Percentiles rank a stretch among this genome's conserved stretches.
Evolutionary conservation across 2,329 filamentous ascomycete genomes (phyloP).

Genomic region (Trichophyton simii): DNA sequence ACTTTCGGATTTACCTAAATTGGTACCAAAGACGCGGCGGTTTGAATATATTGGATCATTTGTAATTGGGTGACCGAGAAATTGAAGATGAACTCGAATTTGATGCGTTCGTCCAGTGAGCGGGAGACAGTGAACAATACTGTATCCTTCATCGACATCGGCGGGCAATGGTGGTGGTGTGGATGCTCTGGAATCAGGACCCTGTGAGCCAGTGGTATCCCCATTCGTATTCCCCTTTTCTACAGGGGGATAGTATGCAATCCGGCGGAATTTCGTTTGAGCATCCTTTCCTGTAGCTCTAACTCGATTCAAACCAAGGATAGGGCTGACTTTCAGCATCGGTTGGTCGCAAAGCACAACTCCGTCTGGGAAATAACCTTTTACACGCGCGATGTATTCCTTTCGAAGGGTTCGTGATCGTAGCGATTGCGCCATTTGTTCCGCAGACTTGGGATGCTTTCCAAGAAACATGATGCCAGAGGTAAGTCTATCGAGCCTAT

Average conservation of each 20-base stretch:
- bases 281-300: constrained; percentile 83
- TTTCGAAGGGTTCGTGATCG: constrained; percentile 73
- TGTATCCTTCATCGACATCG: constrained; percentile 59
- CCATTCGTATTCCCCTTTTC: constrained; percentile 11
- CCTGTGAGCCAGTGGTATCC: constrained; percentile 7
- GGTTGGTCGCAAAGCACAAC: constrained; percentile 88
- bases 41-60: constrained; percentile 99
- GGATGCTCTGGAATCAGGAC: constrained; percentile 15
- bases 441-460: constrained; percentile 70
- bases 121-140: constrained; percentile 84
- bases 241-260: constrained; percentile 74
- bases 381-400: constrained; percentile 86
- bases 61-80: constrained; percentile 83
- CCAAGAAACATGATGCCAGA: constrained; percentile 98
- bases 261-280: constrained; percentile 75
- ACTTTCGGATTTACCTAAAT: constrained; percentile 58
- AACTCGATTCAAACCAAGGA: constrained; percentile 88
- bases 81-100: constrained; percentile 86
- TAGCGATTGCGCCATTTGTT: constrained; percentile 63
- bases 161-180: constrained; percentile 21
- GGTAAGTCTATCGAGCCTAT: constrained; percentile 84
- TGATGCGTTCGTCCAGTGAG: constrained; percentile 92
- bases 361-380: constrained; percentile 80
- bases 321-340: constrained; percentile 86
- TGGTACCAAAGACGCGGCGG: constrained; percentile 73